phyloP scores from a whole-genome alignment of 768 basidiomycete genomes.

The Ramaria sp. region DNA sequence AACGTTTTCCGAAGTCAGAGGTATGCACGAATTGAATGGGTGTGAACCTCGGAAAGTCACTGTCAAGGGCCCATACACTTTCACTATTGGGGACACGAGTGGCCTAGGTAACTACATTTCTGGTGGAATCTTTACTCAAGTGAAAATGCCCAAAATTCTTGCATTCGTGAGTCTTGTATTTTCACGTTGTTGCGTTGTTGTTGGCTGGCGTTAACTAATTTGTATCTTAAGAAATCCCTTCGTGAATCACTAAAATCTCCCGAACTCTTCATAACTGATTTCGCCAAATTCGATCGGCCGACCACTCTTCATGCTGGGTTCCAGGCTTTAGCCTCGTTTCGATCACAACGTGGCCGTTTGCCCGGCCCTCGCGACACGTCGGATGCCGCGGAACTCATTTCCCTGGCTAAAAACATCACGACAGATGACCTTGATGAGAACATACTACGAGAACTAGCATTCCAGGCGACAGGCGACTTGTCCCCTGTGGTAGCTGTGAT shows the following conservation, averaged over 20 bases:
- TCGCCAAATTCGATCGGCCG: conserved; percentile 93
- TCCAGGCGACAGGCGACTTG: conserved; percentile 85
- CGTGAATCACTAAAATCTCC: conserved; percentile 73
- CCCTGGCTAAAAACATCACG: conserved; percentile 70
- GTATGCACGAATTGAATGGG: conserved; percentile 84
- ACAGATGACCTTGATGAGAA: conserved; percentile 68
- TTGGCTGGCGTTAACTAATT: not conserved
- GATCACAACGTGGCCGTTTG: conserved; percentile 47
- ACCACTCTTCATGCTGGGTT: conserved; percentile 86
- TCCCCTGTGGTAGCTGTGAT: conserved; percentile 87
- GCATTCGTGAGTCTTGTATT: conserved; percentile 62
- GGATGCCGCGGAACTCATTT: conserved; percentile 66
- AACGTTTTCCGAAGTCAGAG: conserved; percentile 91
- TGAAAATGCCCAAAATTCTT: conserved; percentile 96
- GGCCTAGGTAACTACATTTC: conserved; percentile 64
- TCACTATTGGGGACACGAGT: conserved; percentile 88
- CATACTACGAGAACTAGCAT: conserved; percentile 72
- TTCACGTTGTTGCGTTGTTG: not conserved
- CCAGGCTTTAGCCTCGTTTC: conserved; percentile 83
- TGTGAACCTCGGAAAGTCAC: conserved; percentile 87
- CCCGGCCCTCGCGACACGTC: conserved; percentile 75
- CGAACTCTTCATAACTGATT: conserved; percentile 90
- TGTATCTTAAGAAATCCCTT: conserved; percentile 68
- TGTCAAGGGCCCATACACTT: conserved; percentile 97
- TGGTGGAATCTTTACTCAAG: conserved; percentile 95